phyloP scores from a whole-genome alignment of 225 moss, liverwort and hornwort species.

The Physcomitrellopsis africana region DNA sequence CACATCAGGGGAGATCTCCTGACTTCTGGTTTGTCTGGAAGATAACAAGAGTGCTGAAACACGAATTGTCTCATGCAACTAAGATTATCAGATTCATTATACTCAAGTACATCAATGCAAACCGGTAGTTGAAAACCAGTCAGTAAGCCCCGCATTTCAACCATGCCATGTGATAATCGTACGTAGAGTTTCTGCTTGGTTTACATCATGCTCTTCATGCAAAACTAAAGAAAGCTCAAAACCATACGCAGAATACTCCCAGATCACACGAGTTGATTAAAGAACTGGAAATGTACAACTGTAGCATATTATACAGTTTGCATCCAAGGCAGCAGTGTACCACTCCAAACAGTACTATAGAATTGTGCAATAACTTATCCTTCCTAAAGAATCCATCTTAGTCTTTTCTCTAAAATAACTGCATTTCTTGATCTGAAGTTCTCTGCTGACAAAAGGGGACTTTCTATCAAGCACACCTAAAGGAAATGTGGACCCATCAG shows the following conservation, averaged over 20 bases:
- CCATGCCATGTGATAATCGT: neutral
- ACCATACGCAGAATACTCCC: slow-evolving; percentile 9
- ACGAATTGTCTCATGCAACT: too few relatives aligned
- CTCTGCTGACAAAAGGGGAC: too few relatives aligned
- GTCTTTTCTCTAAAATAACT: slow-evolving; percentile 26
- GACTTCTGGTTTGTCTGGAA: too few relatives aligned
- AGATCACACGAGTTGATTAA: slow-evolving; percentile 24
- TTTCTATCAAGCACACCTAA: slow-evolving; percentile 14
- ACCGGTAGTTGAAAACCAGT: too few relatives aligned
- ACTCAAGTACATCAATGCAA: too few relatives aligned
- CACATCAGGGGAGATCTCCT: too few relatives aligned
- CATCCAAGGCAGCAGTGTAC: slow-evolving; percentile 41
- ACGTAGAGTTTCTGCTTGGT: neutral
- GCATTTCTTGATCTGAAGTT: neutral
- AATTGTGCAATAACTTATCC: slow-evolving; percentile 27
- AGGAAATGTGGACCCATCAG: slow-evolving; percentile 10
- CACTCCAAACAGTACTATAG: slow-evolving; percentile 32
- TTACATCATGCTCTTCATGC: neutral
- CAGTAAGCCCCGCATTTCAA: too few relatives aligned
- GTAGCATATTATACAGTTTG: slow-evolving; percentile 42
- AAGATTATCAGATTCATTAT: too few relatives aligned
- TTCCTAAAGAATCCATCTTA: slow-evolving; percentile 21
- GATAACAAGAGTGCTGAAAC: too few relatives aligned
- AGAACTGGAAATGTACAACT: slow-evolving; percentile 45
- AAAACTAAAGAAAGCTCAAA: slow-evolving; percentile 1